Conservation (phyloP, 2,329 filamentous ascomycete species). For the Epicoccum nigrum region DNA sequence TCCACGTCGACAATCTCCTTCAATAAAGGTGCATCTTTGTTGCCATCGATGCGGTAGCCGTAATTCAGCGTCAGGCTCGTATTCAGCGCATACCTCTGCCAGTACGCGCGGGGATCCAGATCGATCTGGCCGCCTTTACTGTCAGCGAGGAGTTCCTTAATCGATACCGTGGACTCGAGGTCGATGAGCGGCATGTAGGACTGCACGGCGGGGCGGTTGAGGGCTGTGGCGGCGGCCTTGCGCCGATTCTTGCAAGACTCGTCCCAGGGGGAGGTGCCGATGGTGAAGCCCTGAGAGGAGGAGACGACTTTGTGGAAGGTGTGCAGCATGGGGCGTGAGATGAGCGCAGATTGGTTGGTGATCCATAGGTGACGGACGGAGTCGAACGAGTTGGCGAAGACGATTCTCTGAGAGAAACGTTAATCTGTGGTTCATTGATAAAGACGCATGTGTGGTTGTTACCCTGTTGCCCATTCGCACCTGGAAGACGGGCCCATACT, state of each 20-base stretch:
- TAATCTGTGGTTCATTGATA: constrained; percentile 3
- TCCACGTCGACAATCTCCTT: constrained; percentile 78
- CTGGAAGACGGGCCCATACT: constrained; percentile 58
- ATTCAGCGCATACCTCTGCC: constrained; percentile 77
- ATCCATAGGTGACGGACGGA: constrained; percentile 77
- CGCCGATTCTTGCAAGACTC: constrained; percentile 78
- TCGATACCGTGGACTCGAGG: constrained; percentile 72
- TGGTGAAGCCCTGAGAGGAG: constrained; percentile 59
- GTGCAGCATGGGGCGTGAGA: constrained; percentile 78
- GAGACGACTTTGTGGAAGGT: constrained; percentile 72
- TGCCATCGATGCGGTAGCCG: constrained; percentile 75
- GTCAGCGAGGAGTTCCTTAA: constrained; percentile 73
- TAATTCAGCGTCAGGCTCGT: constrained; percentile 81
- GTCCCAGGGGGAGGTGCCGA: constrained; percentile 82
- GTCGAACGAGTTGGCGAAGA: constrained; percentile 81
- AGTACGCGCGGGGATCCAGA: constrained; percentile 74
- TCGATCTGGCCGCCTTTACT: constrained; percentile 66
- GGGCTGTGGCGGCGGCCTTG: constrained; percentile 78
- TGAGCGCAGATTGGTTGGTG: constrained; percentile 76
- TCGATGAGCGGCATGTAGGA: constrained; percentile 85
- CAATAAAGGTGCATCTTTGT: constrained; percentile 70
- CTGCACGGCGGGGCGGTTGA: constrained; percentile 77
- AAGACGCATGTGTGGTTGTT: constrained; percentile 13
- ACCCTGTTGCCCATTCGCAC: constrained; percentile 69
- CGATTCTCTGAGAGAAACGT: constrained; percentile 60